These are phyloP conservation scores for Priceomyces medius DNA, from an alignment of 805 yeast species.

Conservation along the genomic window DNA sequence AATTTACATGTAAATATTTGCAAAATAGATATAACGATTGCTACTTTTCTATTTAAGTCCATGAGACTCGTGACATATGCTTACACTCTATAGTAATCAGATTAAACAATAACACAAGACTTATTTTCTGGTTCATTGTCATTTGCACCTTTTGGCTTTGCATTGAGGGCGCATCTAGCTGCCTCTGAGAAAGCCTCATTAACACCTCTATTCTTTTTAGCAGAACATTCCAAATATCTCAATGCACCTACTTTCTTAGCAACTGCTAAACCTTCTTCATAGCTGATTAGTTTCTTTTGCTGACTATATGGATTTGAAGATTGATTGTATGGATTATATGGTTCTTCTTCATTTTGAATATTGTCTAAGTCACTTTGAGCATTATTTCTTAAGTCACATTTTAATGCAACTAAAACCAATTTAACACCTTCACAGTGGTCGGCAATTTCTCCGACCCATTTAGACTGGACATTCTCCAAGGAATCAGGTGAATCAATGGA, in stretches of 20 bases:
- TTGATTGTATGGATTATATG: slow-evolving; percentile 31
- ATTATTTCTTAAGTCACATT: slow-evolving; percentile 83
- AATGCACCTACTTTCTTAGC: slow-evolving; percentile 93
- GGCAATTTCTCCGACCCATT: slow-evolving; percentile 96
- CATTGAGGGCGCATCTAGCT: slow-evolving; percentile 91
- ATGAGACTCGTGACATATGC: not conserved
- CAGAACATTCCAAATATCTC: slow-evolving; percentile 94
- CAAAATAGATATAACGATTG: not conserved
- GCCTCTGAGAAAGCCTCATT: slow-evolving; percentile 99
- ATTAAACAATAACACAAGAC: slow-evolving; percentile 39
- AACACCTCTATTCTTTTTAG: slow-evolving; percentile 95
- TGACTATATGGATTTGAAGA: slow-evolving; percentile 34
- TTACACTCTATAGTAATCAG: slow-evolving; percentile 3
- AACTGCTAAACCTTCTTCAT: slow-evolving; percentile 90
- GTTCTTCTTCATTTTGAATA: slow-evolving; percentile 22
- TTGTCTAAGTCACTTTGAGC: slow-evolving; percentile 47
- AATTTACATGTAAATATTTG: not conserved
- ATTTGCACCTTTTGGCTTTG: slow-evolving; percentile 75
- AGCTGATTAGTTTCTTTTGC: slow-evolving; percentile 62
- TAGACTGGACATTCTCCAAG: slow-evolving; percentile 87
- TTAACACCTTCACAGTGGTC: slow-evolving; percentile 97
- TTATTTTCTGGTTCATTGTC: slow-evolving; percentile 45
- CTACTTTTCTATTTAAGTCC: not conserved
- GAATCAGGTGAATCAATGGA: slow-evolving; percentile 94
- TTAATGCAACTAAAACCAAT: slow-evolving; percentile 87